Percentiles rank a stretch among this genome's conserved stretches.
Conservation (phyloP, 2,329 filamentous ascomycete species). For the Clathrospora elynae region DNA sequence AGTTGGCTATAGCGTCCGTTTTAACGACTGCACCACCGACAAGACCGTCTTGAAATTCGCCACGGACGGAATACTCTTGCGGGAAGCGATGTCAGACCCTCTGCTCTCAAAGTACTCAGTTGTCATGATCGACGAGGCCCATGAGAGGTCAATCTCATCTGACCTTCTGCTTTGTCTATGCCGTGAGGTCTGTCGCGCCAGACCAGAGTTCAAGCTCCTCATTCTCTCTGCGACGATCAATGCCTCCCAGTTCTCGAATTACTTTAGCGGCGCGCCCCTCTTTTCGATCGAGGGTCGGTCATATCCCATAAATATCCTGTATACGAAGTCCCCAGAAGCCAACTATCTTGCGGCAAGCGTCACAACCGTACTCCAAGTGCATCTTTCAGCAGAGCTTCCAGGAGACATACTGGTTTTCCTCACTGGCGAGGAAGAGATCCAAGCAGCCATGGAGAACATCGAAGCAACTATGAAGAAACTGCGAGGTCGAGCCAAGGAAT, state of each 20-base stretch:
- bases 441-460: constrained; percentile 81
- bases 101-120: constrained; percentile 81
- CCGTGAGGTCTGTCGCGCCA: constrained; percentile 82
- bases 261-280: constrained; percentile 90
- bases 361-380: constrained; percentile 93
- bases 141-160: constrained; percentile 89
- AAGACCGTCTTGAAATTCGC: constrained; percentile 94
- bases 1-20: constrained; percentile 93
- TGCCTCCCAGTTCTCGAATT: constrained; percentile 86
- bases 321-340: constrained; percentile 86
- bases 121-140: constrained; percentile 96
- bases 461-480: constrained; percentile 86
- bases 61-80: constrained; percentile 93
- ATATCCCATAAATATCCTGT: constrained; percentile 90
- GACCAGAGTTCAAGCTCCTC: constrained; percentile 85
- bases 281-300: constrained; percentile 56
- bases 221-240: constrained; percentile 96
- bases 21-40: constrained; percentile 83
- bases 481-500: constrained; percentile 79
- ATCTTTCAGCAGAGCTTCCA: constrained; percentile 70
- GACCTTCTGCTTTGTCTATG: constrained; percentile 87
- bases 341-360: constrained; percentile 92
- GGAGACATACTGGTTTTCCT: constrained; percentile 95
- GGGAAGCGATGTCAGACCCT: constrained; percentile 88
- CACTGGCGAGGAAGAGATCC: constrained; percentile 95